Percentiles rank a stretch among this genome's conserved stretches.
These are phyloP conservation scores for Fusarium equiseti DNA, from an alignment of 2,329 filamentous ascomycete species.

Conservation along the genomic window DNA sequence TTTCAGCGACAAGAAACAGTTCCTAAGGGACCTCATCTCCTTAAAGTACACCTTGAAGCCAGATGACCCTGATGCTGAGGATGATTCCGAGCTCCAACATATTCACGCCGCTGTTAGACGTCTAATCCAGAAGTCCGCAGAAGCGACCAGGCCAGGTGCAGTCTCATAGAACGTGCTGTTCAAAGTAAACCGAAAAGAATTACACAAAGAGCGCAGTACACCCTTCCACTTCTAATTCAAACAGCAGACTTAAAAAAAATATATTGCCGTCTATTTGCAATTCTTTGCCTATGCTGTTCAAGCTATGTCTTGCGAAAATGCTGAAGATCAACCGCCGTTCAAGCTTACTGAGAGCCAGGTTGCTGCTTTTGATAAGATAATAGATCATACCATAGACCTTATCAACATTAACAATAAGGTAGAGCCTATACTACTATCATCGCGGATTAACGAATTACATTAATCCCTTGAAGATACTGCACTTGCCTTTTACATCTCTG, in stretches of 20 bases:
- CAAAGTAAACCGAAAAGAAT: constrained; percentile 9
- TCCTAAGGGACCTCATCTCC: constrained; percentile 1
- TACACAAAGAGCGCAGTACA: constrained; percentile 4
- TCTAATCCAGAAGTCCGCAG: neutral
- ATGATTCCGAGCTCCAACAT: constrained; percentile 4
- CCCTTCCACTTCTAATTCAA: constrained; percentile 10
- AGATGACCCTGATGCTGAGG: neutral
- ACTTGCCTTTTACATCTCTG: constrained; percentile 10
- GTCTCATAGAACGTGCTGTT: constrained; percentile 7
- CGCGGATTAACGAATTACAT: neutral
- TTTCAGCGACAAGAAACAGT: constrained; percentile 15
- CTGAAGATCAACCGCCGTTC: neutral
- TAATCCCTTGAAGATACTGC: neutral
- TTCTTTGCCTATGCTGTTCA: neutral
- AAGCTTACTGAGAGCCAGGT: neutral
- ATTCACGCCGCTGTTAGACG: constrained; percentile 1
- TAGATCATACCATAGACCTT: neutral
- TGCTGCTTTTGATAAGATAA: neutral
- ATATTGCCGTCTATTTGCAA: neutral
- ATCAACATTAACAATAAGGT: neutral
- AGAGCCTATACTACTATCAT: neutral
- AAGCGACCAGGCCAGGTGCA: neutral
- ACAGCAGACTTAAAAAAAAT: neutral
- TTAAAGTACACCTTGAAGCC: constrained; percentile 6
- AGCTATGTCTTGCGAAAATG: neutral